Evolutionary conservation across 2,329 filamentous ascomycete species (phyloP), one percentile per base, ranked within the genome.

Genomic region (Sarocladium strictum): DNA sequence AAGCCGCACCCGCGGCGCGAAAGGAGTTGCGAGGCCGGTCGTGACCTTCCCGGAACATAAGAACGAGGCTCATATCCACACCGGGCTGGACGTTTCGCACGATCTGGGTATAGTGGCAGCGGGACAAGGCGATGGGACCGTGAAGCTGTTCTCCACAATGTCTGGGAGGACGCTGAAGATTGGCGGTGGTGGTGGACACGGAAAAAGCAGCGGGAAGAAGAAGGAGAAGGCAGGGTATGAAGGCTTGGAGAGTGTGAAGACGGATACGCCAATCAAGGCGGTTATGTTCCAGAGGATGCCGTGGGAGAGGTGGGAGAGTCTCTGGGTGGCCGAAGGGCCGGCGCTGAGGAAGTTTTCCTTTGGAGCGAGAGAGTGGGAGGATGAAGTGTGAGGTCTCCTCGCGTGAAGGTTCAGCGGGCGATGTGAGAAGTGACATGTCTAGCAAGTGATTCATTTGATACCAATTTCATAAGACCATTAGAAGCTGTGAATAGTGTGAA

Each of bases 91-190:
- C 53, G 72, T 78, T 3, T 23, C 24, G 3, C 49, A 65, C 0
- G 68, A 71, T n/a, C 63, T 74, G 7, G 78, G 77, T 12, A 59
- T 80, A 23, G 73, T 81, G 3, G 81, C 81, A 0, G 76, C 80
- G 0, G 79, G 77, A 0, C 78, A 81, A 47, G 76, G 79, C 37
- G 71, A 78, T 49, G 74, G 73, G 11, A 72, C 65, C 0, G 67
- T 83, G 0, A 70, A 61, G 1, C 59, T 83, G 12, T 82, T 80
- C 59, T 81, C 79, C 9, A 62, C 80, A 6, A 60, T 59, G 7
- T 76, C 73, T 2, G 80, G 80, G 0, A 58, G 67, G 11, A 62
- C 63, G 11, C 58, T 83, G 4, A 57, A 56, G 2, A 61, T 59
- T 14, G 38, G 49, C 15, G 26, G 29, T 24, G 24, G 35, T 3